Conservation (phyloP, 768 basidiomycete species). For the Trametes elegans region DNA sequence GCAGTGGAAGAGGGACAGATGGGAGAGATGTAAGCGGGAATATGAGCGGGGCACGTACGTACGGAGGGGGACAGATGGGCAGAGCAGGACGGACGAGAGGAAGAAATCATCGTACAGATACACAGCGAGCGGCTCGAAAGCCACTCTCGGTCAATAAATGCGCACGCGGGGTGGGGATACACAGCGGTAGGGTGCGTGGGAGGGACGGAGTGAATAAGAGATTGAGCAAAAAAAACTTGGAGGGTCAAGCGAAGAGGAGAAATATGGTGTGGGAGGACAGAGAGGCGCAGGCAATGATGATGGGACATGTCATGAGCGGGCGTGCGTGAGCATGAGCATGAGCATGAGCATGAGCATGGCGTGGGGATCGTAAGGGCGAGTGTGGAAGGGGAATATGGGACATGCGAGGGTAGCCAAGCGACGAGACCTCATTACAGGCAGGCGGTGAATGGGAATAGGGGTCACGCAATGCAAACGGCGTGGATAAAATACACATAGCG, state of each 20-base stretch:
- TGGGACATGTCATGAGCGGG: neutral
- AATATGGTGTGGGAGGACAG: neutral
- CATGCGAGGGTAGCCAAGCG: conserved; percentile 14
- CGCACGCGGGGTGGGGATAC: too few species aligned
- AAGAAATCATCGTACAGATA: conserved; percentile 10
- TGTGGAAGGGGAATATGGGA: conserved; percentile 7
- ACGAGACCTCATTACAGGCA: conserved; percentile 9
- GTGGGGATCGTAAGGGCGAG: neutral
- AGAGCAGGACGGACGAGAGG: neutral
- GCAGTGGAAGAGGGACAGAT: neutral
- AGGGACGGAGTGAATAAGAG: too few species aligned
- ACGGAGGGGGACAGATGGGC: neutral
- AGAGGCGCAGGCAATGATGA: neutral
- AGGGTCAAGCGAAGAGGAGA: too few species aligned
- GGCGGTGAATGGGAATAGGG: neutral
- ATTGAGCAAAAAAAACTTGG: too few species aligned
- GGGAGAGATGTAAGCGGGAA: neutral
- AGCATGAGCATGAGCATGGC: neutral
- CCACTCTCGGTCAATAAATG: neutral
- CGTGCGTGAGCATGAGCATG: neutral
- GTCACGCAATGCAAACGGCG: neutral
- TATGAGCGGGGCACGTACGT: neutral
- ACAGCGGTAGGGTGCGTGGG: too few species aligned
- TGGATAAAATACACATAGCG: conserved; percentile 8
- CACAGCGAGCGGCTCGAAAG: conserved; percentile 9